A percentile compares a stretch with the other conserved stretches of the same genome.
Conservation (phyloP, 1,284 basidiomycete genomes). For the Fomitopsis schrenkii region DNA sequence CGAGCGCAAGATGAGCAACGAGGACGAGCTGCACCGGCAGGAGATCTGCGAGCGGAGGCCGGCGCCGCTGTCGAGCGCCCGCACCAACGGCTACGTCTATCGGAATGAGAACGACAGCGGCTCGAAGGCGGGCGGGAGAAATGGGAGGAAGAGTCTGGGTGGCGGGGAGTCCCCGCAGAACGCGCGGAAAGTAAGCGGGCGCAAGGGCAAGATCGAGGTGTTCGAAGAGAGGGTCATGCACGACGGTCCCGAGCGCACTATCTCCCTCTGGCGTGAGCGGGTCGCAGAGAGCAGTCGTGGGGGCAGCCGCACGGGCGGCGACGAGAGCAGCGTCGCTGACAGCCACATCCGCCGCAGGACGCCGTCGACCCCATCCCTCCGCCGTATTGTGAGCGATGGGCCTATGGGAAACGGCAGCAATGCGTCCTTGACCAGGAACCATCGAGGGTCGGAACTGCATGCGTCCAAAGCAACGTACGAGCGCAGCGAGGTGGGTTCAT, state of each 20-base stretch:
- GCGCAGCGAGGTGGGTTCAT: constrained; percentile 25
- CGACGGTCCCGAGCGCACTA: constrained; percentile 31
- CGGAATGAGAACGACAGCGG: not conserved
- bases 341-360: constrained; percentile 20
- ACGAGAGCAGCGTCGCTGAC: constrained; percentile 14
- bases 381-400: constrained; percentile 18
- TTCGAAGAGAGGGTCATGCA: constrained; percentile 31
- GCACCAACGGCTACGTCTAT: constrained; percentile 5
- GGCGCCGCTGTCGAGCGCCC: not conserved
- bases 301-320: constrained; percentile 11
- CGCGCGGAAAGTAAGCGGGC: constrained; percentile 20
- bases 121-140: not conserved
- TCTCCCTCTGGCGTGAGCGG: constrained; percentile 34
- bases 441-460: constrained; percentile 9
- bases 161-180: constrained; percentile 16
- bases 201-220: constrained; percentile 25
- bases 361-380: constrained; percentile 17
- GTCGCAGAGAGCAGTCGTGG: constrained; percentile 27
- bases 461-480: constrained; percentile 19
- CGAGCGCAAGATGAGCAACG: constrained; percentile 38
- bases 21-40: constrained; percentile 21
- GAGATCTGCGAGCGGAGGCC: constrained; percentile 1
- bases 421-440: not conserved
- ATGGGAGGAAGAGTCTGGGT: not conserved
- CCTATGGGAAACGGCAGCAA: constrained; percentile 9